Conservation (phyloP, 1,284 basidiomycete genomes). For the Fomitopsis betulina region DNA sequence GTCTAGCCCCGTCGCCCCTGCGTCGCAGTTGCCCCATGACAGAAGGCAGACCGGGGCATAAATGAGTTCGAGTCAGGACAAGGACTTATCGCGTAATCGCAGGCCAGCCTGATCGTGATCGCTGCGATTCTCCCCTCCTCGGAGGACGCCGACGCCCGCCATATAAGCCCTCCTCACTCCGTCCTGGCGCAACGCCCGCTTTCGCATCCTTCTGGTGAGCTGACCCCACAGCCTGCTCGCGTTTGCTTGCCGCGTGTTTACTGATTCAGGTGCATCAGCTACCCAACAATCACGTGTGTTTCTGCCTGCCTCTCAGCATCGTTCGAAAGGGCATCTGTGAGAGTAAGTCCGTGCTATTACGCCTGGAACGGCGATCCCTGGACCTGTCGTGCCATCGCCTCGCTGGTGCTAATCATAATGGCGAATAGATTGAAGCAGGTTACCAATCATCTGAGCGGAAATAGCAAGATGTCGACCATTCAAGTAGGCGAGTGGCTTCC, state of each 20-base stretch:
- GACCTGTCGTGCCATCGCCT: background rate
- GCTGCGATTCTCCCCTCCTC: background rate
- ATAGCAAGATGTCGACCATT: conserved; percentile 20
- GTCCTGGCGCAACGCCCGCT: background rate
- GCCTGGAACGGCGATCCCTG: background rate
- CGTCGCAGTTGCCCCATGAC: conserved; percentile 1
- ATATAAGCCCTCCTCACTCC: conserved; percentile 1
- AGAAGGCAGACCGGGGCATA: conserved; percentile 1
- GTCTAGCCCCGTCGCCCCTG: conserved; percentile 5
- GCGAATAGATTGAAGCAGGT: conserved; percentile 26
- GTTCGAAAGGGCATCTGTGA: background rate
- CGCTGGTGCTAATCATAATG: conserved; percentile 13
- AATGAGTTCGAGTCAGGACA: background rate
- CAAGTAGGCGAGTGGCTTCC: conserved; percentile 39
- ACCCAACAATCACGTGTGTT: conserved; percentile 4
- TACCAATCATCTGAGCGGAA: conserved; percentile 19
- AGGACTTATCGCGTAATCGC: conserved; percentile 6
- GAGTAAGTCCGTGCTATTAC: background rate
- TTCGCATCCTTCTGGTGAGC: background rate
- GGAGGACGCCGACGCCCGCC: background rate
- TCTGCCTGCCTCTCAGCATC: background rate
- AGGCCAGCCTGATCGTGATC: conserved; percentile 5
- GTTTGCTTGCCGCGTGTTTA: background rate
- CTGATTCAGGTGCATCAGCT: background rate
- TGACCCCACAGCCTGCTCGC: background rate